These are phyloP conservation scores for Eimeria sp. DNA, from an alignment of 169 alveolate species.

Conservation along the genomic window DNA sequence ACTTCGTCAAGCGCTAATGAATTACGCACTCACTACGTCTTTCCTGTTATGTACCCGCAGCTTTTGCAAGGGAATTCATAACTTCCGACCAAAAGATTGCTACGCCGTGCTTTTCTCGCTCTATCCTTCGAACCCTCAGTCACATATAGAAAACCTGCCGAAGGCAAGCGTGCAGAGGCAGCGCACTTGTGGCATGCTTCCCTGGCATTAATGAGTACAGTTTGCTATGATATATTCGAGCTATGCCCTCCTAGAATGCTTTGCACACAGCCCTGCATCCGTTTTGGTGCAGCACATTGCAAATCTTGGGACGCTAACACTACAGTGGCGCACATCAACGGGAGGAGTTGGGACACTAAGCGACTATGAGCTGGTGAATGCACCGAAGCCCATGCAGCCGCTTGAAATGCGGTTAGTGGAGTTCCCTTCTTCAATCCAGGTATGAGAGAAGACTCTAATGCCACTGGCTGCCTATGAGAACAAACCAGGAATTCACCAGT, in stretches of 20 bases:
- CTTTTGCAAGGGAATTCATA: constrained; percentile 59
- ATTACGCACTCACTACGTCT: neutral
- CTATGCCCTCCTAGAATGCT: neutral
- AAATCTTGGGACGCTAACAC: constrained; percentile 70
- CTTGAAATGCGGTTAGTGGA: constrained; percentile 61
- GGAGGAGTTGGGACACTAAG: constrained; percentile 76
- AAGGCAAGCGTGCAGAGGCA: constrained; percentile 14
- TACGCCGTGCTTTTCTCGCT: constrained; percentile 70
- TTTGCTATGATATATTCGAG: neutral
- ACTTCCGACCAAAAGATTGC: constrained; percentile 78
- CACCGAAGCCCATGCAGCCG: constrained; percentile 45
- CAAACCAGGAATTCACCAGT: neutral
- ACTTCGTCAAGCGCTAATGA: neutral
- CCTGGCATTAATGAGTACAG: neutral
- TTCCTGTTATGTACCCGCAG: neutral
- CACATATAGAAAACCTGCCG: constrained; percentile 13
- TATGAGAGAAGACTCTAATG: neutral
- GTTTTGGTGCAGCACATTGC: constrained; percentile 65
- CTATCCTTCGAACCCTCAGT: constrained; percentile 52
- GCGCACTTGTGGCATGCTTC: neutral
- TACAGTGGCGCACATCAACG: constrained; percentile 82
- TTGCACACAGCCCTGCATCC: neutral
- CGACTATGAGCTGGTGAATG: constrained; percentile 54
- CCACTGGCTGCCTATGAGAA: too few relatives aligned
- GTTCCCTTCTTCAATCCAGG: constrained; percentile 81